Base-by-base conservation (phyloP, 2,329 filamentous ascomycete species). In the Ophiostoma ulmi region DNA sequence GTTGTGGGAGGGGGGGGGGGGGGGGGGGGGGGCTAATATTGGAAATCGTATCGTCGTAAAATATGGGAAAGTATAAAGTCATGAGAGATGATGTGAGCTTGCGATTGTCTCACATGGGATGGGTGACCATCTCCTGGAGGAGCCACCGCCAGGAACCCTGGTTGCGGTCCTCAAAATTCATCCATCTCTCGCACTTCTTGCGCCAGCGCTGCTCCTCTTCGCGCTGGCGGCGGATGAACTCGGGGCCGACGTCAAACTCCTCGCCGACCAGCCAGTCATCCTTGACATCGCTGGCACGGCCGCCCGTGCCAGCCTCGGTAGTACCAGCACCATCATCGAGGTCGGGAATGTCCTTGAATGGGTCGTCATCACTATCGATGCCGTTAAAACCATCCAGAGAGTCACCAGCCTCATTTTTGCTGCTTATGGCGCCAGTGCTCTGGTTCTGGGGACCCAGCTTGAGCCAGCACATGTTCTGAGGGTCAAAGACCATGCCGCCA, bases 401-500 rank as follows among this genome's bases (percentile, higher is more conserved):
- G 75, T 90, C 88, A 63, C 83, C 82, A 11, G 80, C 78, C 22
- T 87, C 83, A 1, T 83, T 81, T 72, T 81, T 83, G 61, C 63
- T 70, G 1, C 55, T 68, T 2, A 41, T 35, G 41, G 13, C 66
- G 20, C 39, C 38, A 7, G 66, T 38, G 10, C 80, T 76, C 1
- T 36, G n/a, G 68, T 79, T 78, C 39, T 84, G 78, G 22, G 82
- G 79, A 66, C 85, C 83, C 73, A 95, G 83, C 79, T 97, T 97
- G 71, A 98, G 85, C 95, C 95, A 99, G 79, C 93, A 96, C 94
- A 99, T 98, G 75, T 92, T 92, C 73, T 93, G 90, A 3, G 95
- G 95, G 77, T 99, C 95, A 78, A 98, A 99, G 11, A 98, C 91
- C 95, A 99, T 99, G 75, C 93, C 93, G n/a, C 93, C 92, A 71